Conservation (phyloP, 129 eudicot species). For the Erigeron canadensis region DNA sequence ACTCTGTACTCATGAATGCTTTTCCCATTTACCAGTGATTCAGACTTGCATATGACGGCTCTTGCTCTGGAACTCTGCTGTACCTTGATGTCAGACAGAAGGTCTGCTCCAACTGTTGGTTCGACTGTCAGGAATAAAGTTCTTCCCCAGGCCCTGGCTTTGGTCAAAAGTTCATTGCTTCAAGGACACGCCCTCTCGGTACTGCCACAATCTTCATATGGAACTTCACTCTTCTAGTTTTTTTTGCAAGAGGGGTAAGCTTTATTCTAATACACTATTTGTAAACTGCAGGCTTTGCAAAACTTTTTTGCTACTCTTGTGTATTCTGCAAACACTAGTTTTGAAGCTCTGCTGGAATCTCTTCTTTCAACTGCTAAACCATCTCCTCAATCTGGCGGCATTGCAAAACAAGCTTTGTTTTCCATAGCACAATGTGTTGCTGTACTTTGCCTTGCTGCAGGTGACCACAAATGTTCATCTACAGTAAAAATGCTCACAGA, state of each 20-base stretch:
- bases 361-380: slow-evolving; percentile 93
- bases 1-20: not conserved
- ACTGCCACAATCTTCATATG: slow-evolving; percentile 22
- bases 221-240: not conserved
- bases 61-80: slow-evolving; percentile 93
- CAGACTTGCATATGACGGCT: slow-evolving; percentile 99
- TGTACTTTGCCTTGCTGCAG: slow-evolving; percentile 98
- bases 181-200: slow-evolving; percentile 99
- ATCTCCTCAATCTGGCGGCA: slow-evolving; percentile 78
- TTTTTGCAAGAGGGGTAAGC: not conserved
- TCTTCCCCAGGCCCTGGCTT: slow-evolving; percentile 87
- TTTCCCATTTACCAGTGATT: slow-evolving; percentile 55
- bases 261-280: slow-evolving; percentile 11
- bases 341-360: slow-evolving; percentile 76
- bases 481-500: slow-evolving; percentile 93
- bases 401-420: slow-evolving; percentile 91
- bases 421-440: slow-evolving; percentile 99
- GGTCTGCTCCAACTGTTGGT: slow-evolving; percentile 83
- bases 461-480: slow-evolving; percentile 79
- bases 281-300: slow-evolving; percentile 68
- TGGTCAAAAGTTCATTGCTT: slow-evolving; percentile 88
- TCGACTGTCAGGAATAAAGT: slow-evolving; percentile 86
- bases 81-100: slow-evolving; percentile 91
- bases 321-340: slow-evolving; percentile 94
- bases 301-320: slow-evolving; percentile 82